Conservation (phyloP, 306 rosid species). For the Trifolium pratense region DNA sequence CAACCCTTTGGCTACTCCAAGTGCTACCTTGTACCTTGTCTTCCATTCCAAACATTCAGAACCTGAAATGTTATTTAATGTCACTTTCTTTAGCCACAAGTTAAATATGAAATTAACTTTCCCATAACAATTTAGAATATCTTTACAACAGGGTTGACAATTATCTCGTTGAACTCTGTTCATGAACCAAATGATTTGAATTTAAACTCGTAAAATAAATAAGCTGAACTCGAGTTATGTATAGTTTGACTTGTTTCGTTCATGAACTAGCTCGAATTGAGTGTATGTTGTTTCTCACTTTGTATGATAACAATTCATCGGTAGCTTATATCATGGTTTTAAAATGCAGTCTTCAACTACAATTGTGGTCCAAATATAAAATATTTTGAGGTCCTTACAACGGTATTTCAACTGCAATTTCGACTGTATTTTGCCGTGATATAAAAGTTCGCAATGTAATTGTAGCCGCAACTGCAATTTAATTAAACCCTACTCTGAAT, state of each 20-base stretch:
- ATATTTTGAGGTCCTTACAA: too few relatives aligned
- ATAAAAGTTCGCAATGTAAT: background rate
- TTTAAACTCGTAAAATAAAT: too few relatives aligned
- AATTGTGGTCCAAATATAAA: too few relatives aligned
- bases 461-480: background rate
- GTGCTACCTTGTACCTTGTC: slow-evolving; percentile 74
- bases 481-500: too few relatives aligned
- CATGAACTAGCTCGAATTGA: background rate
- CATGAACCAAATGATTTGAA: background rate
- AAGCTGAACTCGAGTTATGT: background rate
- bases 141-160: background rate
- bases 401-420: too few relatives aligned
- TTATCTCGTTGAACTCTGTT: background rate
- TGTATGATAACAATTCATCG: too few relatives aligned
- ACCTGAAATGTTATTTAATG: slow-evolving; percentile 52
- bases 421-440: background rate
- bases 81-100: slow-evolving; percentile 37
- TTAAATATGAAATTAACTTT: background rate
- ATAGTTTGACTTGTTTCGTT: background rate
- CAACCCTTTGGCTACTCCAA: slow-evolving; percentile 87
- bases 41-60: slow-evolving; percentile 73
- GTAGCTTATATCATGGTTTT: background rate
- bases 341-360: background rate
- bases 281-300: too few relatives aligned
- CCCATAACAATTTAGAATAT: background rate